These are phyloP conservation scores for Geopyxis carbonaria DNA, from an alignment of 495 filamentous ascomycete genomes.

Conservation along the genomic window DNA sequence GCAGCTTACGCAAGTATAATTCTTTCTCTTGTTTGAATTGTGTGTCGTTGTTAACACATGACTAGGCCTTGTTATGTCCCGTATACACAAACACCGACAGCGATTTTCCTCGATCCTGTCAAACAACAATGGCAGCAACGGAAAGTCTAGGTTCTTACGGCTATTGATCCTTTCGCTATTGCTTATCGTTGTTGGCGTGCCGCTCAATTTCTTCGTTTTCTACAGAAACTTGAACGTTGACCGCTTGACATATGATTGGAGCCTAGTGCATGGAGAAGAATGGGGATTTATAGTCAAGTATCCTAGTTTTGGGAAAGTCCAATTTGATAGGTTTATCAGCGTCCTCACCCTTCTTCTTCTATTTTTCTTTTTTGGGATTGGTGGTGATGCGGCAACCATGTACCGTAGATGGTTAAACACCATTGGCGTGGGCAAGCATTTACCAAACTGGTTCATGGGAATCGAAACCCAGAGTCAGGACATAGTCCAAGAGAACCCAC, in stretches of 20 bases:
- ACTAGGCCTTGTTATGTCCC: conserved; percentile 47
- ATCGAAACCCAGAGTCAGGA: too few species aligned
- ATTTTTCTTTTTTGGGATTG: conserved; percentile 68
- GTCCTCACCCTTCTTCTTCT: conserved; percentile 42
- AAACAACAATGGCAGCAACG: conserved; percentile 37
- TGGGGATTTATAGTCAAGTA: conserved; percentile 48
- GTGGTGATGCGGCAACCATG: conserved; percentile 53
- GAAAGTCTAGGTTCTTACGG: conserved; percentile 58
- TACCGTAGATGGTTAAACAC: conserved; percentile 42
- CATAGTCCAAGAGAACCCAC: neutral
- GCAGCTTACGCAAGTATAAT: conserved; percentile 57
- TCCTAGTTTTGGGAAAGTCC: conserved; percentile 36
- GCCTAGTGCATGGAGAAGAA: conserved; percentile 34
- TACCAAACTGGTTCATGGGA: neutral
- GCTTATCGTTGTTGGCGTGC: conserved; percentile 49
- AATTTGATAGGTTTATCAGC: conserved; percentile 52
- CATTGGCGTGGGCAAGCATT: conserved; percentile 35
- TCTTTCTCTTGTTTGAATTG: conserved; percentile 1
- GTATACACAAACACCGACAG: conserved; percentile 49
- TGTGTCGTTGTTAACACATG: conserved; percentile 10
- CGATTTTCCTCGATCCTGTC: conserved; percentile 44
- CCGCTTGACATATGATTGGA: conserved; percentile 38
- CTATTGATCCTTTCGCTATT: conserved; percentile 57
- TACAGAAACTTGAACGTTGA: conserved; percentile 34
- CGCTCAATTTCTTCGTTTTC: conserved; percentile 44